Base-by-base conservation (phyloP, 1,139 yeast genomes). In the Yamadazyma songkhlaensis region DNA sequence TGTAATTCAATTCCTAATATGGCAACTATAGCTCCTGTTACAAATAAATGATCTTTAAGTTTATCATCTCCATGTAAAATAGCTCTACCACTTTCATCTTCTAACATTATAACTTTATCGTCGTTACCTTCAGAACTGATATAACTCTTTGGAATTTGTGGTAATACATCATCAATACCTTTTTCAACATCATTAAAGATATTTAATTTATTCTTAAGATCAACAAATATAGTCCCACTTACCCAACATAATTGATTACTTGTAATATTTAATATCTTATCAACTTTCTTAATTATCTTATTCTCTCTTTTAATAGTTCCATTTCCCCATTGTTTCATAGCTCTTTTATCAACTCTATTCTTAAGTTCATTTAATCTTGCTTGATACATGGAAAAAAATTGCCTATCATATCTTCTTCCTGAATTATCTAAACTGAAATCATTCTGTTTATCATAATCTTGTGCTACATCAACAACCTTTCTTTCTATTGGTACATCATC, bases 71-170 rank as follows among this genome's bases (percentile, higher is more conserved):
- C 95, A 35, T 77, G 79, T 24, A 92, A 64, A 22, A 79, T 59
- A 9, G 95, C 83, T 35, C 99, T 69, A 4, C 99, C 98, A 36
- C 92, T 81, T 54, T 90, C 97, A 59, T 94, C 98, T 58, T 92
- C 98, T 31, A 94, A 58, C 82, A 83, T 78, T 15, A 86, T 87
- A 14, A 80, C 67, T 1, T 72, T 76, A 30, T 44, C 43, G 3
- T 49, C 54, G 2, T 52, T 52, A 2, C 45, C 51, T 11, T 50
- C 58, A 9, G 41, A 34, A 9, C 42, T 39, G n/a, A 58, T 46
- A 44, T 72, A 72, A 10, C 58, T 52, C 5, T 39, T 43, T 0
- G 67, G 67, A 5, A 41, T 52, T 58, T 48, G 47, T 2, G 79
- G 79, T 32, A 77, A 57, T 24, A 72, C 72, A 32, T 77, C 82